Base-by-base conservation (phyloP, 495 filamentous ascomycete genomes). In the Aspergillus funiculosus region DNA sequence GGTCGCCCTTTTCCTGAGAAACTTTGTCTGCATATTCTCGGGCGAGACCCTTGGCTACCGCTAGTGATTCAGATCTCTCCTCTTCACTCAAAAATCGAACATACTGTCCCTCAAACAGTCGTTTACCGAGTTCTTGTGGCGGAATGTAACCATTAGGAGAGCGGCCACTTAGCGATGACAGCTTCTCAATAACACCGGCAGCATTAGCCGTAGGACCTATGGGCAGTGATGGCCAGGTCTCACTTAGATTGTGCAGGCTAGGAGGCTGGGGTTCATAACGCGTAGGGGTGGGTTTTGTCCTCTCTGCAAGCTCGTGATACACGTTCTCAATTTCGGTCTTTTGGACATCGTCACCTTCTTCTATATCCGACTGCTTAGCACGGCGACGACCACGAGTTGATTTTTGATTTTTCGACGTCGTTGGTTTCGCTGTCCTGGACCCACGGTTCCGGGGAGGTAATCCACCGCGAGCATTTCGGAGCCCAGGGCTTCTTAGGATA, bases 151-250 rank as follows among this genome's bases (percentile, higher is more conserved):
- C 71, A 52, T 66, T 60, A 4, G 66, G 50, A 37, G 53, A 61
- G 15, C 71, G 68, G 11, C 58, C 62, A 35, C 66, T 62, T 10
- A 68, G 22, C 13, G 30, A 57, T 2, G 58, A 56, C 10, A 74
- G 53, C 51, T 70, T 70, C 24, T 68, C 67, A 9, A 63, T 30
- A 21, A 73, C 52, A 7, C 64, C 59, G 28, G 60, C 63, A 2
- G 57, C 58, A 11, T 50, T 53, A 1, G 55, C 58, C n/a, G 58
- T 56, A 3, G 35, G 25, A 27, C 59, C 57, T 0, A 59, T 63
- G 5, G 71, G 69, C 6, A 74, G 46, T 29, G 66, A 61, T 29
- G 71, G 71, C 71, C 69, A 73, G 0, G 67, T 73, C 30, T 67
- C 57, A 35, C 55, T 59, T 38, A 73, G 36, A 24, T 53, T 54